These are phyloP conservation scores for Diutina rugosa DNA, from an alignment of 1,139 yeast genomes.

Conservation along the genomic window DNA sequence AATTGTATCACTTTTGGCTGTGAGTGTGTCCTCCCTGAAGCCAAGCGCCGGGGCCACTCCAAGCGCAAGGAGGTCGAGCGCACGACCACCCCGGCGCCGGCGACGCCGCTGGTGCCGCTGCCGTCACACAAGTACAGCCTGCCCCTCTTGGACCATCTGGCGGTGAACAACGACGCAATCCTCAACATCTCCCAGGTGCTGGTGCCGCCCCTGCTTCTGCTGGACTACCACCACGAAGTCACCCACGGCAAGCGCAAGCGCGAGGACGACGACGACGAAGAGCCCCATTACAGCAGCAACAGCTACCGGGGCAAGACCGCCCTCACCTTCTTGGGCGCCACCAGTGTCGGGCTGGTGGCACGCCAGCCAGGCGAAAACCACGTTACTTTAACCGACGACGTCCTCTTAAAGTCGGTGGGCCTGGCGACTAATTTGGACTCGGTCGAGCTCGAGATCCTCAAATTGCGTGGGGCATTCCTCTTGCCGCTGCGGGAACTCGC, in stretches of 20 bases:
- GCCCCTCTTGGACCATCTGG: background rate
- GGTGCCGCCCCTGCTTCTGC: conserved; percentile 32
- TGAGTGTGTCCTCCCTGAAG: conserved; percentile 39
- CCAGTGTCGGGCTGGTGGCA: conserved; percentile 11
- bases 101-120: background rate
- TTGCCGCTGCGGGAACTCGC: conserved; percentile 53
- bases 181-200: conserved; percentile 30
- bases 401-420: conserved; percentile 22
- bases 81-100: background rate
- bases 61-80: conserved; percentile 7
- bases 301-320: background rate
- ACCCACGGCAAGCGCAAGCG: conserved; percentile 27
- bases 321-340: background rate
- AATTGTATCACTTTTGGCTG: conserved; percentile 69
- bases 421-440: conserved; percentile 30
- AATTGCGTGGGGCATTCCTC: conserved; percentile 59
- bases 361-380: conserved; percentile 34
- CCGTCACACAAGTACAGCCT: background rate
- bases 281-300: background rate
- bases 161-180: conserved; percentile 21
- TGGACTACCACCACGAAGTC: conserved; percentile 16
- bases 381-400: conserved; percentile 26
- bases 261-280: conserved; percentile 7
- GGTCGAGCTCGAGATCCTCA: conserved; percentile 56
- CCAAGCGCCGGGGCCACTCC: conserved; percentile 29